Evolutionary conservation across 495 filamentous ascomycete species (phyloP), one percentile per base, ranked within the genome.

Genomic region (Trichoderma reesei): DNA sequence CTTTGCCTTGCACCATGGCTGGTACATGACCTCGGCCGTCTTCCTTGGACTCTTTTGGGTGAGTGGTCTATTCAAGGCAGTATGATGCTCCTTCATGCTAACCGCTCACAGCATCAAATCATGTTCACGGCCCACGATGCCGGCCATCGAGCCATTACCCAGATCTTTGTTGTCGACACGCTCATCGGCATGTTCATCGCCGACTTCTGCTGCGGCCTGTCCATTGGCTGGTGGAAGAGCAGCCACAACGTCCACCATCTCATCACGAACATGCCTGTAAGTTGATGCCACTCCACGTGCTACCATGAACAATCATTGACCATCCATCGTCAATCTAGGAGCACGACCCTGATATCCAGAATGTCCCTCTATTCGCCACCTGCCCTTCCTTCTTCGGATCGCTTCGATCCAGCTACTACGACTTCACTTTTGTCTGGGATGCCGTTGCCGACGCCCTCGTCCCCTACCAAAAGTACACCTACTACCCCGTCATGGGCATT

Each of bases 121-220:
- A 80, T 82, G 77, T 82, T 82, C 72, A 76, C 74, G 3, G 79
- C 79, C 10, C 79, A 82, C 67, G 79, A 82, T 63, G 79, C 79
- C 10, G 79, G 78, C 16, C 79, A 82, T 65, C 74, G 70, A 33
- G 79, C 74, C 64, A 82, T 82, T 60, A 78, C 79, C 9, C 73
- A 77, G 59, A 75, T 76, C 68, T 80, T 81, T 62, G 69, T 72
- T 36, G 63, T 71, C 54, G 79, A 81, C 69, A 78, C 75, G 3
- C 62, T 80, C 34, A 78, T 81, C 48, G 79, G 78, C 42, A 73
- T 79, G 61, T 78, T 79, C 64, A 72, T 80, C 41, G 78, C 74
- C 64, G 75, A 80, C 63, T 77, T 80, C 63, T 77, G 76, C 66
- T 79, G 78, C 66, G 79, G 79, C 13, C 71, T 81, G 16, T 77